Evolutionary conservation across 768 basidiomycete species (phyloP).

Genomic region (Boletus barrowsii): DNA sequence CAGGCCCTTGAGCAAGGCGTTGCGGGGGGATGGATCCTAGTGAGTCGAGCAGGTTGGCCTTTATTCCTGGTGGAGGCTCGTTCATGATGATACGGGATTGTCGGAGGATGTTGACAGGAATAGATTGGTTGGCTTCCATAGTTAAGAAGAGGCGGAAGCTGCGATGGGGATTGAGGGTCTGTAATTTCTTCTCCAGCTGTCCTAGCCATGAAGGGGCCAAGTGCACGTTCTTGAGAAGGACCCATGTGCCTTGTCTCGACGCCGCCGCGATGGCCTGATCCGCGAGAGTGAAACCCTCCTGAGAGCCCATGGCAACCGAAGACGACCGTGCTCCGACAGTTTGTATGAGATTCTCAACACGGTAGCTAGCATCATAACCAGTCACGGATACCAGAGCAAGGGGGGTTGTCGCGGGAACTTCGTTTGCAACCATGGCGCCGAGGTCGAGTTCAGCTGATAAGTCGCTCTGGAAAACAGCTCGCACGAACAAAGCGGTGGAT

Average conservation of each 20-base stretch:
- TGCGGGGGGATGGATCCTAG: slow-evolving; percentile 68
- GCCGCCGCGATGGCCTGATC: slow-evolving; percentile 95
- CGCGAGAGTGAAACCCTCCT: slow-evolving; percentile 94
- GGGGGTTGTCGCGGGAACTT: slow-evolving; percentile 78
- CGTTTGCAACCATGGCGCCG: slow-evolving; percentile 69
- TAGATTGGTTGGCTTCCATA: slow-evolving; percentile 93
- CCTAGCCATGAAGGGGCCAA: slow-evolving; percentile 94
- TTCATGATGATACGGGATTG: slow-evolving; percentile 98
- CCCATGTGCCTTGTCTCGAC: slow-evolving; percentile 92
- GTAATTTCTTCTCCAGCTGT: slow-evolving; percentile 93
- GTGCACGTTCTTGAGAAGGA: slow-evolving; percentile 96
- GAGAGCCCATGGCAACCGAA: slow-evolving; percentile 97
- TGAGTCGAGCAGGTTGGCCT: slow-evolving; percentile 92
- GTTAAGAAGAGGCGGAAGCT: slow-evolving; percentile 97
- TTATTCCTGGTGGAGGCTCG: slow-evolving; percentile 95
- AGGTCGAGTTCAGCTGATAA: slow-evolving; percentile 81
- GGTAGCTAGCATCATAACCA: slow-evolving; percentile 98
- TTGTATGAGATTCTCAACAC: slow-evolving; percentile 84
- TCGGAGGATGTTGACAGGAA: slow-evolving; percentile 94
- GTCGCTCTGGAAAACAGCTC: slow-evolving; percentile 74
- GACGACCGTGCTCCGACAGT: slow-evolving; percentile 73
- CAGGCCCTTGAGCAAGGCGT: slow-evolving; percentile 80
- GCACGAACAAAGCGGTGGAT: slow-evolving; percentile 73
- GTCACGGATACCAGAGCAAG: slow-evolving; percentile 89
- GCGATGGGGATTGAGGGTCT: slow-evolving; percentile 83